Conservation (phyloP, 148 eudicot genomes). For the Rhododendron vialii region DNA sequence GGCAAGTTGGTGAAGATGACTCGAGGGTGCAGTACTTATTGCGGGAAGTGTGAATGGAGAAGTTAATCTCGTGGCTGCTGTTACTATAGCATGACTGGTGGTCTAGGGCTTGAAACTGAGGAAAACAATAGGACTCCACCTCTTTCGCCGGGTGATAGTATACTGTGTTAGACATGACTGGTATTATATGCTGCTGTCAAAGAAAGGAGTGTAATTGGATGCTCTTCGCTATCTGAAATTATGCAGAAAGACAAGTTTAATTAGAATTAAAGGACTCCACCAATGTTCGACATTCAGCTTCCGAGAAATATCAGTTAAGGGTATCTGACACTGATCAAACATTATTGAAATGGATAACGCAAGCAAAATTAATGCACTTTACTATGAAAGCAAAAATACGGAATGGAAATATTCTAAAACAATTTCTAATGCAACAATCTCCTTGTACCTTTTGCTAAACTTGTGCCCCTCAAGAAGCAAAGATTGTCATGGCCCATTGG, state of each 20-base stretch:
- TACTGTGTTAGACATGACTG: constrained; percentile 42
- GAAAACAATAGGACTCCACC: constrained; percentile 29
- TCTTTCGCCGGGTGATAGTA: constrained; percentile 38
- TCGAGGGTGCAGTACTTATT: constrained; percentile 38
- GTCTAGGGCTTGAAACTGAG: constrained; percentile 36
- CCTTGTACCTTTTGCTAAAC: neutral
- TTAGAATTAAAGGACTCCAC: neutral
- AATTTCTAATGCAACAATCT: neutral
- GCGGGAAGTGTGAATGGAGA: constrained; percentile 12
- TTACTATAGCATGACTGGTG: constrained; percentile 24
- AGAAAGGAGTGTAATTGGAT: neutral
- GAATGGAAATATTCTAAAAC: neutral
- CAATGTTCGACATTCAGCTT: neutral
- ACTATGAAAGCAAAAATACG: neutral
- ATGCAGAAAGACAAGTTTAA: neutral
- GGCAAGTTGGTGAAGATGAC: constrained; percentile 34
- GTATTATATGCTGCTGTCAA: neutral
- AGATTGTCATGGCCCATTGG: neutral
- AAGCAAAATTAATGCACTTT: neutral
- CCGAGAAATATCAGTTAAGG: neutral
- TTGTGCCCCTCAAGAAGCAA: neutral
- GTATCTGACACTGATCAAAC: neutral
- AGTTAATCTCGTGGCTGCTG: constrained; percentile 20
- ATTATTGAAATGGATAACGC: neutral
- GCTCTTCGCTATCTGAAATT: constrained; percentile 1